phyloP scores from a whole-genome alignment of 257 asterid species.

The Przewalskia tangutica region DNA sequence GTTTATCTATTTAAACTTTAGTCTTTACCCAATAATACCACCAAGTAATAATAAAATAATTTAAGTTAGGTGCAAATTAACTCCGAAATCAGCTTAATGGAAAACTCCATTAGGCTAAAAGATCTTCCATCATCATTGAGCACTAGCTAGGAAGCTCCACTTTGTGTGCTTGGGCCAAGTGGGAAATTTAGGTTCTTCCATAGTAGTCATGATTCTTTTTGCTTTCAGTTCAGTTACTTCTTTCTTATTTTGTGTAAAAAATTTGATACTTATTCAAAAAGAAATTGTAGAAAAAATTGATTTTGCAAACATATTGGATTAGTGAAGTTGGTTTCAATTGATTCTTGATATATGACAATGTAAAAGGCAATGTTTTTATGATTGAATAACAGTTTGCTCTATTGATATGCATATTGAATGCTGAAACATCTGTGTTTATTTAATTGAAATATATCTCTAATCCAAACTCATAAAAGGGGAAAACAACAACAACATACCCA shows the following conservation, averaged over 20 bases:
- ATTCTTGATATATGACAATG: background rate
- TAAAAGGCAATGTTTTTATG: background rate
- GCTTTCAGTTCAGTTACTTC: no score
- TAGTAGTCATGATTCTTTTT: no score
- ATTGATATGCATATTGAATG: background rate
- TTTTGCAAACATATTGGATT: background rate
- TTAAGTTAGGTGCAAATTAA: background rate
- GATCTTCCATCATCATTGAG: no score
- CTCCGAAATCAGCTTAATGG: background rate
- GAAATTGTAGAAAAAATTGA: no score
- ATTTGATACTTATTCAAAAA: background rate
- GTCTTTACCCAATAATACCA: background rate
- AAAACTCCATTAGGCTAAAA: no score
- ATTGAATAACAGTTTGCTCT: background rate
- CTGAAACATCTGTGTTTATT: background rate
- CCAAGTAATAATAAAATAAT: background rate
- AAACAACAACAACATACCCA: no score
- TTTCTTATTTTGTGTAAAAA: background rate
- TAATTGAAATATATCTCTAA: no score
- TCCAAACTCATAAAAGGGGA: no score
- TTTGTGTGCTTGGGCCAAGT: no score
- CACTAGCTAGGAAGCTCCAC: no score
- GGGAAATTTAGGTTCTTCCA: no score
- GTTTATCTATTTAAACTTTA: background rate
- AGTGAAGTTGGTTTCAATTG: background rate